Percentiles rank a stretch among this genome's conserved stretches.
These are phyloP conservation scores for Scheffersomyces spartinae DNA, from an alignment of 805 yeast species.

Conservation along the genomic window DNA sequence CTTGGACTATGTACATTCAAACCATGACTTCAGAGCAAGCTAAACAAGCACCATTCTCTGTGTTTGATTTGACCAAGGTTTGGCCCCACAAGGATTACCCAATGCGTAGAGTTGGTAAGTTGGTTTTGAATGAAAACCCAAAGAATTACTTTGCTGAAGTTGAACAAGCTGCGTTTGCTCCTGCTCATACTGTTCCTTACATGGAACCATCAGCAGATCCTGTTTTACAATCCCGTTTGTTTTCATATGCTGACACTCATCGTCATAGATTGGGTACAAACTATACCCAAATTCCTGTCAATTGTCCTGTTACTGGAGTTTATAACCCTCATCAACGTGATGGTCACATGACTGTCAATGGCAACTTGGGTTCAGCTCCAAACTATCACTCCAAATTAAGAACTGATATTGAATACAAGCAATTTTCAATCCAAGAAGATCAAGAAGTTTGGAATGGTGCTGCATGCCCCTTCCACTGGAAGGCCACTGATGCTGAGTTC, in stretches of 20 bases:
- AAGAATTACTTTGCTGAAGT: slow-evolving; percentile 79
- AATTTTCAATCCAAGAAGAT: no score
- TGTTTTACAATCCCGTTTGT: slow-evolving; percentile 69
- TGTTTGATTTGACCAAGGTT: slow-evolving; percentile 82
- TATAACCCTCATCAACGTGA: slow-evolving; percentile 53
- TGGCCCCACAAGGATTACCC: slow-evolving; percentile 90
- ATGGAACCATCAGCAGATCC: slow-evolving; percentile 80
- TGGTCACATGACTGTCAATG: slow-evolving; percentile 17
- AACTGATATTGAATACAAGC: no score
- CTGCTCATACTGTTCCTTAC: slow-evolving; percentile 77
- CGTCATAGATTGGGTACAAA: slow-evolving; percentile 73
- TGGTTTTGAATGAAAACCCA: slow-evolving; percentile 74
- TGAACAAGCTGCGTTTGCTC: slow-evolving; percentile 80
- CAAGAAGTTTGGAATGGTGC: slow-evolving; percentile 79
- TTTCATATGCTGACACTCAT: slow-evolving; percentile 78
- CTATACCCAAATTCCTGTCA: slow-evolving; percentile 80
- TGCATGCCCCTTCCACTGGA: slow-evolving; percentile 84
- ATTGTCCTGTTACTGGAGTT: slow-evolving; percentile 41
- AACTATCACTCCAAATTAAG: slow-evolving; percentile 45
- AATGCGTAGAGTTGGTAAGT: slow-evolving; percentile 72
- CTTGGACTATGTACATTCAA: slow-evolving; percentile 81
- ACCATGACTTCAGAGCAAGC: slow-evolving; percentile 81
- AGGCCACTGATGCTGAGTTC: slow-evolving; percentile 56
- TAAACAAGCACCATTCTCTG: slow-evolving; percentile 62
- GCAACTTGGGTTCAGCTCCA: slow-evolving; percentile 67